phyloP scores from a whole-genome alignment of 2,329 filamentous ascomycete species.

The Talaromyces sp. region DNA sequence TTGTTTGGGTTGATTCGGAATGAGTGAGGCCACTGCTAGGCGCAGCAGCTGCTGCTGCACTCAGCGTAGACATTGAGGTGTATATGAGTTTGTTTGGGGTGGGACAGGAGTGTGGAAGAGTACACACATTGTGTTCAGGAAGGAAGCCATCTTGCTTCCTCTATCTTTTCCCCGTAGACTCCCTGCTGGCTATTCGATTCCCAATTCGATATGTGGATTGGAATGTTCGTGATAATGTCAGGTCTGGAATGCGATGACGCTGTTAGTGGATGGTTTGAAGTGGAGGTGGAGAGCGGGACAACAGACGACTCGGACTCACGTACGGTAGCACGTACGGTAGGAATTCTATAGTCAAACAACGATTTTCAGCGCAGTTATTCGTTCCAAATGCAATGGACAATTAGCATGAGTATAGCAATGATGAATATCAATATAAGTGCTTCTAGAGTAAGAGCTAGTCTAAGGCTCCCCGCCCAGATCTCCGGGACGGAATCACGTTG shows the following conservation, averaged over 20 bases:
- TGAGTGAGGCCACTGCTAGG: slow-evolving; percentile 20
- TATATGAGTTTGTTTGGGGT: background rate
- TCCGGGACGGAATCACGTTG: slow-evolving; percentile 6
- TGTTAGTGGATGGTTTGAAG: background rate
- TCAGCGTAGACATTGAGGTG: slow-evolving; percentile 10
- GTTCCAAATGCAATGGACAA: background rate
- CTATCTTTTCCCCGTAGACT: background rate
- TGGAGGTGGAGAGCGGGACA: background rate
- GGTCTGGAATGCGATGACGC: slow-evolving; percentile 12
- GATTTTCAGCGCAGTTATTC: background rate
- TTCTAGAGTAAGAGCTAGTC: background rate
- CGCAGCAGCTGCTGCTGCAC: background rate
- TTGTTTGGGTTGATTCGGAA: slow-evolving; percentile 31
- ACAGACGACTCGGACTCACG: background rate
- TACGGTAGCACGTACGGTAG: background rate
- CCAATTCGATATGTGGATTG: background rate
- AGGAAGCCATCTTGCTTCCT: slow-evolving; percentile 61
- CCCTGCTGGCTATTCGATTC: background rate
- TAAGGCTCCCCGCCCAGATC: slow-evolving; percentile 6
- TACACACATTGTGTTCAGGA: slow-evolving; percentile 78
- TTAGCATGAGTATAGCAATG: background rate
- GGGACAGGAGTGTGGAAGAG: slow-evolving; percentile 28
- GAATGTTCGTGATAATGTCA: slow-evolving; percentile 4
- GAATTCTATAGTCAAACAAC: background rate
- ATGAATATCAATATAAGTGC: background rate